Conservation (phyloP, 75 land plant species). For the Pinus taeda region DNA sequence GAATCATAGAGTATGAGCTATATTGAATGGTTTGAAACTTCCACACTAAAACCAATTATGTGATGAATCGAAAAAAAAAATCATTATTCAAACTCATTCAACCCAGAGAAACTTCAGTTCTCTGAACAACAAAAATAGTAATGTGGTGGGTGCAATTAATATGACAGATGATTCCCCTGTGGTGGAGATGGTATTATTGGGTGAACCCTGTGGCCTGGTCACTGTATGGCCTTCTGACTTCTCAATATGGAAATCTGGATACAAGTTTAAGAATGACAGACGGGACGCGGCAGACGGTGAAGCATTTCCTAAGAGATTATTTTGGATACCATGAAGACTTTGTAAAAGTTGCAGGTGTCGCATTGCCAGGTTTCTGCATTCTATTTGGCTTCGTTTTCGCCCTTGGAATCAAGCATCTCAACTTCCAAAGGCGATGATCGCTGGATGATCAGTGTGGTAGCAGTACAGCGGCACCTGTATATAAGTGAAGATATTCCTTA, state of each 20-base stretch:
- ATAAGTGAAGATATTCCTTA: too few relatives aligned
- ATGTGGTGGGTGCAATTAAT: neutral
- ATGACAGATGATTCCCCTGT: slow-evolving; percentile 24
- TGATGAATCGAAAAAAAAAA: too few relatives aligned
- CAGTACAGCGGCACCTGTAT: too few relatives aligned
- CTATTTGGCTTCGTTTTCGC: neutral
- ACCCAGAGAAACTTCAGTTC: too few relatives aligned
- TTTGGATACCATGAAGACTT: slow-evolving; percentile 2
- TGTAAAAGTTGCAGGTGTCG: neutral
- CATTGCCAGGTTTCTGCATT: neutral
- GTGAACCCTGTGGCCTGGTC: slow-evolving; percentile 23
- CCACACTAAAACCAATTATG: too few relatives aligned
- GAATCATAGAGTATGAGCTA: too few relatives aligned
- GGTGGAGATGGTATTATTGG: slow-evolving; percentile 38
- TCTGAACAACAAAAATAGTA: too few relatives aligned
- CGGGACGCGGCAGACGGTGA: neutral
- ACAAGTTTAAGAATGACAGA: slow-evolving; percentile 1
- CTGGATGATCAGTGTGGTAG: neutral
- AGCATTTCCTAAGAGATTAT: neutral
- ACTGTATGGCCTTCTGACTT: slow-evolving; percentile 22
- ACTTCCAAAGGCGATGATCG: neutral
- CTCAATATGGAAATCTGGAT: slow-evolving; percentile 19
- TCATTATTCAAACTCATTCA: too few relatives aligned
- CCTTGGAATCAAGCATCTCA: slow-evolving; percentile 1
- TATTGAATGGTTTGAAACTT: too few relatives aligned